Percentiles rank a stretch among this genome's conserved stretches.
phyloP scores from a whole-genome alignment of 2,329 filamentous ascomycete species.

The Albifimbria verrucaria region DNA sequence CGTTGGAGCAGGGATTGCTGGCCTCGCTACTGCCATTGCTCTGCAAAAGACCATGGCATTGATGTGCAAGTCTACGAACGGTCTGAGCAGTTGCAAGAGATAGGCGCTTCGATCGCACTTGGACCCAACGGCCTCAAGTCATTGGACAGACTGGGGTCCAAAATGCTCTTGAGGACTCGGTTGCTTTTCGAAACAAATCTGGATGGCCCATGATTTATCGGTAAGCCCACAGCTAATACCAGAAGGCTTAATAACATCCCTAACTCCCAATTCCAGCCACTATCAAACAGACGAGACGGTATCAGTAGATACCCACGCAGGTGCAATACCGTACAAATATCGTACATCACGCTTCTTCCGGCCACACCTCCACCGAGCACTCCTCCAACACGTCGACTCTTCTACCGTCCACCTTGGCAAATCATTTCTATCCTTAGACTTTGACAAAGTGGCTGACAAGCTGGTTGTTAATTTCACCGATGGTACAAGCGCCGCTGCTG shows the following conservation, averaged over 20 bases:
- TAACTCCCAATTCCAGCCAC: constrained; percentile 25
- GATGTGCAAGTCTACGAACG: constrained; percentile 48
- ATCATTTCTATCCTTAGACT: constrained; percentile 31
- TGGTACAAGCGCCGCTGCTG: constrained; percentile 37
- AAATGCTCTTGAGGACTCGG: constrained; percentile 37
- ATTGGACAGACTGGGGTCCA: constrained; percentile 47
- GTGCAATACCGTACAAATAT: constrained; percentile 32
- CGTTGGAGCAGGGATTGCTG: constrained; percentile 48
- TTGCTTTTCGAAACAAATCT: constrained; percentile 37
- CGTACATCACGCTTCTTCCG: constrained; percentile 44
- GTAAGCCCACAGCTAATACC: constrained; percentile 24
- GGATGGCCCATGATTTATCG: constrained; percentile 41
- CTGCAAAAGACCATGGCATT: constrained; percentile 37
- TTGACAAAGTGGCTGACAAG: constrained; percentile 21
- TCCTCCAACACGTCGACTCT: constrained; percentile 40
- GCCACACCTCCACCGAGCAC: constrained; percentile 45
- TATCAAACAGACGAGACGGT: constrained; percentile 41
- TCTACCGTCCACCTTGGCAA: constrained; percentile 41
- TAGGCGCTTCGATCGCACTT: constrained; percentile 46
- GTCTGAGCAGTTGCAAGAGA: constrained; percentile 41
- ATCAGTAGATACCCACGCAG: constrained; percentile 36
- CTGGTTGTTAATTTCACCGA: constrained; percentile 42
- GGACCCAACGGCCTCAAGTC: constrained; percentile 52
- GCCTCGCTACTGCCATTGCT: constrained; percentile 44
- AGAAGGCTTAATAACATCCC: constrained; percentile 1